These are phyloP conservation scores for Mortierella sp. DNA, from an alignment of 371 early-diverging fungal genomes.

Conservation along the genomic window DNA sequence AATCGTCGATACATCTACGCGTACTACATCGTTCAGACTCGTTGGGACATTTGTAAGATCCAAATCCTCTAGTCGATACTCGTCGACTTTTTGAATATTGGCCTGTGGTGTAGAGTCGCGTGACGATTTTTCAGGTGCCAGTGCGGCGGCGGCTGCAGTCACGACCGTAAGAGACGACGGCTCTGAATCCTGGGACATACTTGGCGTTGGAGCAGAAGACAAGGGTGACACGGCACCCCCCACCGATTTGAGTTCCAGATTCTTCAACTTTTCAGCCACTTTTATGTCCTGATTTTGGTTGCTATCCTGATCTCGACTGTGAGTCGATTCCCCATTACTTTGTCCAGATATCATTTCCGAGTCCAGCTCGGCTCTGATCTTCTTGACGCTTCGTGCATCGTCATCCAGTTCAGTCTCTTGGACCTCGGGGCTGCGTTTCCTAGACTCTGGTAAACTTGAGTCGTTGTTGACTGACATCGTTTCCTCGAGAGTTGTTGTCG, in stretches of 20 bases:
- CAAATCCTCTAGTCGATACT: constrained; percentile 46
- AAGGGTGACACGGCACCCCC: constrained; percentile 14
- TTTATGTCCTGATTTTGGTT: constrained; percentile 22
- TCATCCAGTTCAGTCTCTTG: not conserved
- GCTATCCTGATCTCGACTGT: not conserved
- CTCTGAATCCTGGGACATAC: constrained; percentile 8
- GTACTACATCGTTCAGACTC: constrained; percentile 70
- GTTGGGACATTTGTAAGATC: constrained; percentile 64
- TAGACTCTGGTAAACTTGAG: constrained; percentile 9
- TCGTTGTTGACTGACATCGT: not conserved
- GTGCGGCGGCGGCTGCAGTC: not conserved
- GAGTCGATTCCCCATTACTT: not conserved
- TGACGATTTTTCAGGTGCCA: not conserved
- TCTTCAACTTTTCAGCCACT: constrained; percentile 29
- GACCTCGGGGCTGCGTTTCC: constrained; percentile 31
- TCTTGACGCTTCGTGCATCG: constrained; percentile 23
- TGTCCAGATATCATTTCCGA: not conserved
- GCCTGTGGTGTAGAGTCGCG: constrained; percentile 16
- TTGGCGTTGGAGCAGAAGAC: constrained; percentile 23
- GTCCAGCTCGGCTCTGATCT: constrained; percentile 39
- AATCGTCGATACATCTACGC: constrained; percentile 72
- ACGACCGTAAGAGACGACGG: not conserved
- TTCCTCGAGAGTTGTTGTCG: not conserved
- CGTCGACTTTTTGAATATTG: constrained; percentile 17
- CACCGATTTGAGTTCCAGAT: constrained; percentile 28